Evolutionary conservation across 768 basidiomycete genomes (phyloP), one percentile per base, ranked within the genome.

Genomic region (Lactarius sanguifluus): DNA sequence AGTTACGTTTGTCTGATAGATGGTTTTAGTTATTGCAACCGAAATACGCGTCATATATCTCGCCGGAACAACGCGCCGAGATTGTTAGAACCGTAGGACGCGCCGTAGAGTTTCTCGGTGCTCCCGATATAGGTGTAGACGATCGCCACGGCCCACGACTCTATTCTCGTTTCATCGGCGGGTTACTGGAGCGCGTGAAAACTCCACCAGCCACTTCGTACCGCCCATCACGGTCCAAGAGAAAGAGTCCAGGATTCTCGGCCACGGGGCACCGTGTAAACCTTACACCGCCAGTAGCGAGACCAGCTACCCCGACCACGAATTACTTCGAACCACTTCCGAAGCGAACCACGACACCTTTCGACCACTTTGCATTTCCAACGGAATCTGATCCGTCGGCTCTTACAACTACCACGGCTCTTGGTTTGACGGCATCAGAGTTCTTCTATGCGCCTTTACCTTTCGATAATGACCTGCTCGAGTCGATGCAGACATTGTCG

Each of bases 71-170:
- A 45, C 72, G 72, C 6, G 58, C 32, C 3, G 70, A 76, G 18
- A 74, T 77, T 60, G 55, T 73, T 23, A 57, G 61, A 12, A 68
- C 69, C 30, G 72, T 77, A 15, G 68, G 67, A 50, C 70, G 67
- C 12, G 70, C 65, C 5, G 68, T 72, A 66, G 71, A 72, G 43
- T 73, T 77, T 36, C 72, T 72, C 38, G 68, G 72, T 32, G 68
- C 71, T 15, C 64, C 75, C 10, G 73, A 71, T 40, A 71, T 76
- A 38, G 73, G 73, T 16, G 71, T 77, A 52, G 76, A 77, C n/a
- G 72, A 71, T n/a, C 66, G 70, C n/a, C 76, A 77, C 62, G 73
- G 74, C 5, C 75, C 75, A 18, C 71, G 71, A 61, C 71, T 76
- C 18, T 77, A 74, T 61, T 68, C 76, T 15, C 74, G 74, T 32